Base-by-base conservation (phyloP, 768 basidiomycete species). In the Phaffia tasmanica region DNA sequence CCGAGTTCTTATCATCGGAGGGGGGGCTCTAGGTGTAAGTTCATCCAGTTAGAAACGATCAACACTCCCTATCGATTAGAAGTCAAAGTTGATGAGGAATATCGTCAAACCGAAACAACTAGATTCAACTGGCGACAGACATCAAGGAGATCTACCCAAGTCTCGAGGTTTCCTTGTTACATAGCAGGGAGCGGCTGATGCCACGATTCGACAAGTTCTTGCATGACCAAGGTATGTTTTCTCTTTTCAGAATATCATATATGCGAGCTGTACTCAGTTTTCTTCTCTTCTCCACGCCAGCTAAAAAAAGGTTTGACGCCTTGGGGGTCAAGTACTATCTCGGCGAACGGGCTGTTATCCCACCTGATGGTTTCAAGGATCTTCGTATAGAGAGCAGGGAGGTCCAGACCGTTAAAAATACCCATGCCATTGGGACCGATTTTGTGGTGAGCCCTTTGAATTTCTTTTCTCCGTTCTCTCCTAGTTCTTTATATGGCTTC, bases 1-100 rank as follows among this genome's bases (percentile, higher is more conserved):
- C 21, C 70, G 72, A 69, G 73, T 79, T 18, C 60, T 78, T 19
- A 71, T 78, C n/a, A 73, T 79, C 56, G 78, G 78, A n/a, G 77
- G 75, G 32, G 78, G 78, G 14, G 76, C 78, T 3, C 64, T 78
- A 30, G 78, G 78, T 21, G 35, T 42, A 42, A 42, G 35, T 75
- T 77, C 23, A 74, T 74, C 75, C 32, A 72, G 74, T 74, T 4
- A 3, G 2, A 1, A 19, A 16, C 53, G 15, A 8, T 46, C 56
- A 48, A 30, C 15, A n/a, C 48, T 16, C 62, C n/a, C 53, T 21
- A 49, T 16, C 21, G 18, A 57, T 29, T 18, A 19, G 11, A 25
- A 54, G 42, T 55, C 23, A 60, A 23, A 46, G 32, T 57, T 53
- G 32, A 53, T 64, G 62, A 62, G 46, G 3, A 1, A 5, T 21